Conservation (phyloP, 371 early-diverging fungal genomes). For the Quaeritorhiza haematococci region DNA sequence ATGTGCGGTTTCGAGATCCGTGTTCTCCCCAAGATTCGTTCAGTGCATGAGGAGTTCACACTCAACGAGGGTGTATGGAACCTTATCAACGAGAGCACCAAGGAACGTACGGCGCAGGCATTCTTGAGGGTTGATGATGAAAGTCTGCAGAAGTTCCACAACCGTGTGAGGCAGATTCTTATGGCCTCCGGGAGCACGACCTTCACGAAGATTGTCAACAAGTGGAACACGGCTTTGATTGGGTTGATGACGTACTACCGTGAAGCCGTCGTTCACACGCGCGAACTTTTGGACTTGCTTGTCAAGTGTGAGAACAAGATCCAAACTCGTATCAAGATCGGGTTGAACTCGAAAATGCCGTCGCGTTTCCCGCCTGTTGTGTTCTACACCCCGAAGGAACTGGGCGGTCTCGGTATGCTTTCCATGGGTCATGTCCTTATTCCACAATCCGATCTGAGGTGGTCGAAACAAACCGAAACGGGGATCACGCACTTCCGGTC, state of each 20-base stretch:
- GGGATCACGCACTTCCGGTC: slow-evolving; percentile 97
- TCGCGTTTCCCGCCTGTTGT: slow-evolving; percentile 97
- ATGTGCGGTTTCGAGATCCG: slow-evolving; percentile 84
- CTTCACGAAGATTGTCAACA: slow-evolving; percentile 97
- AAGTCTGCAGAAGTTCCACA: slow-evolving; percentile 86
- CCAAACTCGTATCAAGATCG: slow-evolving; percentile 98
- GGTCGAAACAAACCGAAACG: slow-evolving; percentile 94
- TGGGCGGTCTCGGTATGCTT: slow-evolving; percentile 98
- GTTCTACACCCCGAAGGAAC: slow-evolving; percentile 78
- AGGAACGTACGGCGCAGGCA: slow-evolving; percentile 96
- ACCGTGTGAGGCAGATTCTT: slow-evolving; percentile 93
- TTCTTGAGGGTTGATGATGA: slow-evolving; percentile 93
- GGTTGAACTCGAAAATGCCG: slow-evolving; percentile 99
- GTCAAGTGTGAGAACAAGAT: slow-evolving; percentile 97
- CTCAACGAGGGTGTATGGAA: slow-evolving; percentile 96
- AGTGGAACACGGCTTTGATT: slow-evolving; percentile 88
- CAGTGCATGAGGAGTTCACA: slow-evolving; percentile 80
- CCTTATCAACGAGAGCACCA: slow-evolving; percentile 89
- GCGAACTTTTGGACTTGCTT: slow-evolving; percentile 91
- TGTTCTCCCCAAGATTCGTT: slow-evolving; percentile 84
- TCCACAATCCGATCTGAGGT: slow-evolving; percentile 93
- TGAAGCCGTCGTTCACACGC: slow-evolving; percentile 95
- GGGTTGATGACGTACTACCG: slow-evolving; percentile 97
- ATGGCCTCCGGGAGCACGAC: slow-evolving; percentile 97
- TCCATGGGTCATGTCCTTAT: slow-evolving; percentile 98